Evolutionary conservation across 2,329 filamentous ascomycete species (phyloP).

Genomic region (Neonectria ditissima): DNA sequence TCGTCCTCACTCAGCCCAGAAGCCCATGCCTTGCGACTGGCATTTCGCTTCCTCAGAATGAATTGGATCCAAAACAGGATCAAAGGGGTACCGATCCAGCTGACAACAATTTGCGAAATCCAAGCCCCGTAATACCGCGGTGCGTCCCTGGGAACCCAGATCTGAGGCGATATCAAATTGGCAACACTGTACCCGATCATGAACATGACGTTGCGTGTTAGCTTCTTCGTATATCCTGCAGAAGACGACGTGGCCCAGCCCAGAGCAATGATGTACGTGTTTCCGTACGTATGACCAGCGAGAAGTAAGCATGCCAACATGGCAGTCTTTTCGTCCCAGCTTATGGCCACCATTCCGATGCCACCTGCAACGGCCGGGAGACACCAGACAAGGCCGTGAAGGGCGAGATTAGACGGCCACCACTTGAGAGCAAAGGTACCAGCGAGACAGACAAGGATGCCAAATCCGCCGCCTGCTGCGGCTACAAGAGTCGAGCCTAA

Average conservation of each 20-base stretch:
- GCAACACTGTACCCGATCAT: slow-evolving; percentile 52
- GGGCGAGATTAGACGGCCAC: slow-evolving; percentile 48
- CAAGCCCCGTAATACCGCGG: slow-evolving; percentile 45
- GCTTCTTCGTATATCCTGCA: slow-evolving; percentile 58
- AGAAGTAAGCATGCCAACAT: slow-evolving; percentile 42
- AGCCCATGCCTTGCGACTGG: slow-evolving; percentile 43
- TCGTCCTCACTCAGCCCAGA: slow-evolving; percentile 40
- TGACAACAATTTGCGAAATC: slow-evolving; percentile 42
- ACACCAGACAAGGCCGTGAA: slow-evolving; percentile 45
- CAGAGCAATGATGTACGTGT: slow-evolving; percentile 46
- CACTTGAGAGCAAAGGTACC: slow-evolving; percentile 46
- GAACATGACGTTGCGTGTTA: slow-evolving; percentile 55
- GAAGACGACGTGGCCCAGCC: slow-evolving; percentile 53
- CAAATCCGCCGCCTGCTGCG: slow-evolving; percentile 52
- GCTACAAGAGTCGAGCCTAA: slow-evolving; percentile 55
- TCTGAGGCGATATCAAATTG: slow-evolving; percentile 53
- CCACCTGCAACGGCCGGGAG: slow-evolving; percentile 42
- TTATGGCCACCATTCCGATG: slow-evolving; percentile 43
- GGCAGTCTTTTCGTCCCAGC: slow-evolving; percentile 39
- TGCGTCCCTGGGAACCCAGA: slow-evolving; percentile 47
- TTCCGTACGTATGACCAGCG: slow-evolving; percentile 50
- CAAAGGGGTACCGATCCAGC: slow-evolving; percentile 51
- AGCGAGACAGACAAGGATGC: slow-evolving; percentile 47
- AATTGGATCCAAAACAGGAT: slow-evolving; percentile 48
- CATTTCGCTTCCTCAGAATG: slow-evolving; percentile 49